Evolutionary conservation across 1,139 yeast genomes (phyloP), one percentile per base, ranked within the genome.

Genomic region (Debaryomyces nepalensis): DNA sequence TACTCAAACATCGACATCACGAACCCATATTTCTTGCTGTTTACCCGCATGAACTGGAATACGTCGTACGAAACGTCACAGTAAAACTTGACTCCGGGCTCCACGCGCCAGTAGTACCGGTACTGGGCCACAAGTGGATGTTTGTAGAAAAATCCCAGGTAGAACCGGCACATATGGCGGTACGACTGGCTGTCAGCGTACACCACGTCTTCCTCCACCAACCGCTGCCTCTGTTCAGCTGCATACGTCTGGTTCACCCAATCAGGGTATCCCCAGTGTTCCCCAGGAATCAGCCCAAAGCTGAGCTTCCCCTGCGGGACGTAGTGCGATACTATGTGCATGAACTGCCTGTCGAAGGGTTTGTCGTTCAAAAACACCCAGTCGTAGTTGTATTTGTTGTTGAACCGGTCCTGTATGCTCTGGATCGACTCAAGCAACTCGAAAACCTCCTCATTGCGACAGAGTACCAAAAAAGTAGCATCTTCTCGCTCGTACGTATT

Each of bases 381-480:
- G 43, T 68, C 73, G 45, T 68, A 66, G 41, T 61, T 49, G 60
- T 63, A 84, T 42, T 76, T 65, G 26, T 67, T 57, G 64, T 88
- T 87, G 67, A 87, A 88, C 37, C 93, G 73, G 54, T 79, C 83
- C 64, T 88, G 91, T 26, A 87, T 77, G 39, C 77, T 70, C 42
- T 79, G 74, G 35, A 88, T 80, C 4, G 95, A 79, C 39, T 70
- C 73, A 12, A 84, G 59, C 42, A 87, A 64, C 5, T 72, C 77
- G 59, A 72, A 71, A 24, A 87, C 58, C 51, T 89, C 96, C 10
- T 68, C 59, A 60, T 88, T 87, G 49, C 95, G 72, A 29, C 87
- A 91, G 43, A 89, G 64, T 7, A 90, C 77, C 43, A 87, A 82
- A 53, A 88, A 80, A 0, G 91, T 82, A 4, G 93, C 95, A 40